phyloP scores from a whole-genome alignment of 1,284 basidiomycete species.

The Phenoliferia sp. region DNA sequence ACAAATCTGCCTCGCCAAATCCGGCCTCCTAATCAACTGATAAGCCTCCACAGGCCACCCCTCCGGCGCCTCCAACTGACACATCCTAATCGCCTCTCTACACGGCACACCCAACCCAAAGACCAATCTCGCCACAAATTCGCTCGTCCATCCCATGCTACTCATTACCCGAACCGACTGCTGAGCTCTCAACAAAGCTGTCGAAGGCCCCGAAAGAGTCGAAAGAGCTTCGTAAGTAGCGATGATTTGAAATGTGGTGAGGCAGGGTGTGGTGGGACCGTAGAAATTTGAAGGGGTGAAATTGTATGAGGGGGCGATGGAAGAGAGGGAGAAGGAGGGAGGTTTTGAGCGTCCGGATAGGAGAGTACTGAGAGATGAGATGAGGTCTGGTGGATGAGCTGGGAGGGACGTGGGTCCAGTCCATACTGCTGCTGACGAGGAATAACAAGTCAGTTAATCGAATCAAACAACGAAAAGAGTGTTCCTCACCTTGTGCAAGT shows the following conservation, averaged over 20 bases:
- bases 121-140: slow-evolving; percentile 53
- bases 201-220: not conserved
- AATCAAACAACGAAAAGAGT: not conserved
- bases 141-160: slow-evolving; percentile 49
- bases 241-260: not conserved
- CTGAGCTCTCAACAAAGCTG: slow-evolving; percentile 12
- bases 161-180: slow-evolving; percentile 55
- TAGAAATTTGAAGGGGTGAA: slow-evolving; percentile 12
- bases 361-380: not conserved
- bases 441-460: not conserved
- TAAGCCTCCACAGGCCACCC: slow-evolving; percentile 70
- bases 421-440: slow-evolving; percentile 12
- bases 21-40: slow-evolving; percentile 68
- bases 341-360: not conserved
- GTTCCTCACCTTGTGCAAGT: not conserved
- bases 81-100: slow-evolving; percentile 72
- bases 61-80: slow-evolving; percentile 67
- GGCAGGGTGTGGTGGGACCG: slow-evolving; percentile 4
- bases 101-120: slow-evolving; percentile 73
- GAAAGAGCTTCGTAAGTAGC: slow-evolving; percentile 12
- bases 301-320: not conserved
- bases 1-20: slow-evolving; percentile 50
- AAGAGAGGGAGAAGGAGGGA: not conserved
- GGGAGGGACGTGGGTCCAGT: not conserved
- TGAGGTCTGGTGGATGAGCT: slow-evolving; percentile 3